Conservation (phyloP, 257 asterid species). For the Ballota nigra region DNA sequence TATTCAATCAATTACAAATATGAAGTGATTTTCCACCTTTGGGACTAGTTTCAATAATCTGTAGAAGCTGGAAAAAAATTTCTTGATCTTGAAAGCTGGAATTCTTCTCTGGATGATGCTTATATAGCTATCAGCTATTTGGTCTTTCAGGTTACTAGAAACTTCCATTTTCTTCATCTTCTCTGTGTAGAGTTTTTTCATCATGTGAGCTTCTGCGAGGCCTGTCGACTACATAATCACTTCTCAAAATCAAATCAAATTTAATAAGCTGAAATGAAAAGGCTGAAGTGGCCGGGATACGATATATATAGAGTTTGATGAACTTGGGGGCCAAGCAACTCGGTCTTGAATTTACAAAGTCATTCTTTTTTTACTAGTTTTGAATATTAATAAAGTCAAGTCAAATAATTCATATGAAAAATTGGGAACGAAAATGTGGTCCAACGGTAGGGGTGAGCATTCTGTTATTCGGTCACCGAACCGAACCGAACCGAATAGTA, state of each 20-base stretch:
- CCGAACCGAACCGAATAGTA: too few species aligned
- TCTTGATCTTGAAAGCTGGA: constrained; percentile 38
- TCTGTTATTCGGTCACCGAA: too few species aligned
- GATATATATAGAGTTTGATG: not conserved
- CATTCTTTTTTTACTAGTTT: too few species aligned
- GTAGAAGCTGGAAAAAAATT: constrained; percentile 41
- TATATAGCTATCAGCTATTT: not conserved
- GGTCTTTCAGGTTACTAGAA: not conserved
- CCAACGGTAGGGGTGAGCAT: too few species aligned
- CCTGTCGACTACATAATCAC: constrained; percentile 38
- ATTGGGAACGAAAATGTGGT: too few species aligned
- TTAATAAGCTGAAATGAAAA: too few species aligned
- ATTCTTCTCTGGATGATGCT: not conserved
- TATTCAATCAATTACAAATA: too few species aligned
- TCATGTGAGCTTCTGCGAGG: constrained; percentile 42
- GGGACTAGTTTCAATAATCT: not conserved
- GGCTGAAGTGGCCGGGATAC: too few species aligned
- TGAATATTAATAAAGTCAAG: too few species aligned
- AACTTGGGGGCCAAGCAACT: constrained; percentile 26
- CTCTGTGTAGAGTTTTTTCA: constrained; percentile 42
- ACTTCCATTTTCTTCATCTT: constrained; percentile 48
- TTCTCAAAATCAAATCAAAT: not conserved
- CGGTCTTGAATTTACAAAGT: not conserved
- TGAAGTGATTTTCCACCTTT: not conserved
- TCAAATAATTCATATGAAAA: too few species aligned